Percentiles rank a stretch among this genome's conserved stretches.
These are phyloP conservation scores for Bothriochloa decipiens DNA, from an alignment of 176 grass and related monocot species.

Conservation along the genomic window DNA sequence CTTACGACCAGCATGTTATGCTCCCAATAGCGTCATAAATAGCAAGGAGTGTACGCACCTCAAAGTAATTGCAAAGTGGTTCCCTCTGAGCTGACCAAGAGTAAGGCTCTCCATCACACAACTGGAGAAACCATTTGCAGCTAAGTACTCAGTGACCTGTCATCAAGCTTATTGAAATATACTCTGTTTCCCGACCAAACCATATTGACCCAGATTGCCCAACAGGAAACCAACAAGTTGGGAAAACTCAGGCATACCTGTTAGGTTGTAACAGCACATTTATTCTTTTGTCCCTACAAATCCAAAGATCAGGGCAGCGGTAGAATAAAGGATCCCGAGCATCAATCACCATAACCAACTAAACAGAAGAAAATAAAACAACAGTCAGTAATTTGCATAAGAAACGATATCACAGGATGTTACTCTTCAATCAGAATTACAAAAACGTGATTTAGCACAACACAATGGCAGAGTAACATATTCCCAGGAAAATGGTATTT, in stretches of 20 bases:
- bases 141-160: slow-evolving; percentile 17
- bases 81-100: slow-evolving; percentile 82
- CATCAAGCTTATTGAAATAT: neutral
- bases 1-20: slow-evolving; percentile 18
- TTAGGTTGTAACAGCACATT: slow-evolving; percentile 79
- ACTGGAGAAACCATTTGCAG: slow-evolving; percentile 49
- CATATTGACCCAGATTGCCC: neutral
- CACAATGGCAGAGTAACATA: too few relatives aligned
- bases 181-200: neutral
- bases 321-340: too few relatives aligned
- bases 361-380: too few relatives aligned
- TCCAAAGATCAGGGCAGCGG: slow-evolving; percentile 46
- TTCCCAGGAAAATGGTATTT: too few relatives aligned
- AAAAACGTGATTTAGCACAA: too few relatives aligned
- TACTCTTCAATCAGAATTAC: too few relatives aligned
- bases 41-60: slow-evolving; percentile 48
- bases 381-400: too few relatives aligned
- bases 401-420: too few relatives aligned
- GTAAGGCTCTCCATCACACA: slow-evolving; percentile 74
- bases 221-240: neutral
- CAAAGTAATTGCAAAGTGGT: slow-evolving; percentile 84
- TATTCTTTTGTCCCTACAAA: slow-evolving; percentile 94
- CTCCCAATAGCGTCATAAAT: neutral
- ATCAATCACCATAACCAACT: too few relatives aligned
- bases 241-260: slow-evolving; percentile 46